A percentile compares a stretch with the other conserved stretches of the same genome.
Evolutionary conservation across 2,329 filamentous ascomycete genomes (phyloP).

Genomic region (Trichophyton rubrum): DNA sequence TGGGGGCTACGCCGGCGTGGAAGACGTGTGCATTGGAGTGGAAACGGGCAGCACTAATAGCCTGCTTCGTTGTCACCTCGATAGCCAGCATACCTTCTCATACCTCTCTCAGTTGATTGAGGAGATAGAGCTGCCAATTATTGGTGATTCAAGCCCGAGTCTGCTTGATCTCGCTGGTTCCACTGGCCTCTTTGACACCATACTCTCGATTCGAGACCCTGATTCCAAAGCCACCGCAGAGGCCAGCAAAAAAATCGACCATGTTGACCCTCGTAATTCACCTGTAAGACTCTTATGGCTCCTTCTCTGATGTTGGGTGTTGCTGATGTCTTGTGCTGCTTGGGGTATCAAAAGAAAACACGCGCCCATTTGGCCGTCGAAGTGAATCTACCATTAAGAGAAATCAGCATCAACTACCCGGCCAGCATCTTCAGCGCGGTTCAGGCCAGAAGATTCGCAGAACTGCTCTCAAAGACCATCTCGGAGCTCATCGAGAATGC

Average conservation of each 20-base stretch:
- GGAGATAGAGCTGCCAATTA: not conserved
- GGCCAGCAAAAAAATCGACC: not conserved
- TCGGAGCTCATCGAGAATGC: not conserved
- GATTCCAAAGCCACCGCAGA: not conserved
- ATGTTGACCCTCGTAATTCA: not conserved
- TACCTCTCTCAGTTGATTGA: not conserved
- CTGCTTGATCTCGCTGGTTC: not conserved
- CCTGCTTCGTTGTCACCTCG: not conserved
- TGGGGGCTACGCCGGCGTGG: not conserved
- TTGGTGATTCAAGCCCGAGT: not conserved
- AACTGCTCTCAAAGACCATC: not conserved
- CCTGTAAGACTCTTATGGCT: not conserved
- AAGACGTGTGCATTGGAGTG: not conserved
- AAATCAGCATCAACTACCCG: not conserved
- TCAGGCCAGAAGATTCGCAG: not conserved
- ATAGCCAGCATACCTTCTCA: not conserved
- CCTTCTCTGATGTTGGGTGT: not conserved
- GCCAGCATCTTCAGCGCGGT: not conserved
- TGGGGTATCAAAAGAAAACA: not conserved
- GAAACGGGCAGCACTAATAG: not conserved
- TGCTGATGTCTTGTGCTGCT: not conserved
- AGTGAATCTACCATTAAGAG: not conserved
- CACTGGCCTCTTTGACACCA: not conserved
- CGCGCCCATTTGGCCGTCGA: not conserved
- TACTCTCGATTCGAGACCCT: not conserved